These are phyloP conservation scores for Tephrocybe sp. DNA, from an alignment of 768 basidiomycete species.

Conservation along the genomic window DNA sequence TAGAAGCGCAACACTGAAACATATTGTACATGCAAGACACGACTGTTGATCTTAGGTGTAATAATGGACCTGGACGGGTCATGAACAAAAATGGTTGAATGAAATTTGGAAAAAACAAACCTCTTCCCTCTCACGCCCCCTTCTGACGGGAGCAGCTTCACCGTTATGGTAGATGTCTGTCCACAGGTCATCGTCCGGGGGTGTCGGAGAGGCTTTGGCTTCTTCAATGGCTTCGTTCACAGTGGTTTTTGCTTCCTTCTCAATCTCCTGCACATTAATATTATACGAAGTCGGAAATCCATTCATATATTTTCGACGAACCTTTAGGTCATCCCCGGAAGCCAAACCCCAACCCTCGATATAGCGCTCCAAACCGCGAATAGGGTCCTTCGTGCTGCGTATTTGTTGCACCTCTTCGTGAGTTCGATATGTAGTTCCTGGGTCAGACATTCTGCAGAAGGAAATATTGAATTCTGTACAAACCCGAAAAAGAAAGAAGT, in stretches of 20 bases:
- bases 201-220: constrained; percentile 84
- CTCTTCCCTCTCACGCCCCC: constrained; percentile 93
- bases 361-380: constrained; percentile 89
- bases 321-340: constrained; percentile 88
- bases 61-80: not conserved
- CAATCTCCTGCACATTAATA: constrained; percentile 72
- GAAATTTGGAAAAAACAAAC: constrained; percentile 22
- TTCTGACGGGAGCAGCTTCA: constrained; percentile 82
- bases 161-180: constrained; percentile 86
- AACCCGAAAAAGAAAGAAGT: constrained; percentile 48
- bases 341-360: constrained; percentile 95
- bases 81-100: not conserved
- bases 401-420: constrained; percentile 97
- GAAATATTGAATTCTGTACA: constrained; percentile 3
- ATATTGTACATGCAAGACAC: no score
- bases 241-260: constrained; percentile 86
- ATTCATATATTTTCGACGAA: constrained; percentile 17
- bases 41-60: no score
- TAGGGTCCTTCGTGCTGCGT: constrained; percentile 93
- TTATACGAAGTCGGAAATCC: not conserved
- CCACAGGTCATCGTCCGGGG: constrained; percentile 70
- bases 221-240: constrained; percentile 91
- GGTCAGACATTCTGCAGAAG: constrained; percentile 84
- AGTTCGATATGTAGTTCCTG: constrained; percentile 97
- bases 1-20: no score